Percentiles rank a stretch among this genome's conserved stretches.
Evolutionary conservation across 2,329 filamentous ascomycete genomes (phyloP).

Genomic region (Pyricularia sp.): DNA sequence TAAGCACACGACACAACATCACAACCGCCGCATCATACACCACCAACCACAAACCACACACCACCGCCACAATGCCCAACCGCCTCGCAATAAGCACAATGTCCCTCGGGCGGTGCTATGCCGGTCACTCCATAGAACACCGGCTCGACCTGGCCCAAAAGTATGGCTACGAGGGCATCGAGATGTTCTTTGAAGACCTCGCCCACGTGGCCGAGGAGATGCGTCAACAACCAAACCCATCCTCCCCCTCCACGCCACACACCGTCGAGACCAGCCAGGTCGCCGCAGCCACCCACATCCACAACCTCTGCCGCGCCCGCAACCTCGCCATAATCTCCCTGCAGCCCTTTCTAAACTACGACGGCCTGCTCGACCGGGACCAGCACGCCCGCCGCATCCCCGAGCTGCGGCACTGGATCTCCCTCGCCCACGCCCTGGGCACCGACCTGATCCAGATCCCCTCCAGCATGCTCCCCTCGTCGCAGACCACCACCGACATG

Average conservation of each 20-base stretch:
- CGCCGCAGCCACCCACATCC: conserved; percentile 34
- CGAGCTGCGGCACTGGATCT: conserved; percentile 50
- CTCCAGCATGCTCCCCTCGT: conserved; percentile 40
- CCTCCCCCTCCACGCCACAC: not conserved
- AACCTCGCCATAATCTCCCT: conserved; percentile 40
- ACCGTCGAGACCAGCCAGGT: conserved; percentile 14
- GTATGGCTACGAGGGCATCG: conserved; percentile 42
- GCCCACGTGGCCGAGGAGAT: conserved; percentile 33
- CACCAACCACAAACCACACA: not conserved
- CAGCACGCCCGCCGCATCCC: conserved; percentile 38
- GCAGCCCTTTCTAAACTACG: conserved; percentile 56
- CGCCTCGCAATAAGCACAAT: conserved; percentile 12
- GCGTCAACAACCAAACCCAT: not conserved
- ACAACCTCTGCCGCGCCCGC: conserved; percentile 33
- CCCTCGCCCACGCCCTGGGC: conserved; percentile 41
- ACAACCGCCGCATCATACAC: not conserved
- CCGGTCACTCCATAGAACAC: conserved; percentile 9
- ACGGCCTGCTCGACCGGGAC: conserved; percentile 44
- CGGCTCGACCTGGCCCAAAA: conserved; percentile 8
- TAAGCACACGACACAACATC: not conserved
- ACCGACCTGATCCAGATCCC: conserved; percentile 57
- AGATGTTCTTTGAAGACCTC: conserved; percentile 56
- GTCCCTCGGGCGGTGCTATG: conserved; percentile 10
- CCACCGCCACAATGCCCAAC: conserved; percentile 7
- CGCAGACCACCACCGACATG: conserved; percentile 19